Conservation (phyloP, 1,284 basidiomycete species). For the Retiboletus fuscus region DNA sequence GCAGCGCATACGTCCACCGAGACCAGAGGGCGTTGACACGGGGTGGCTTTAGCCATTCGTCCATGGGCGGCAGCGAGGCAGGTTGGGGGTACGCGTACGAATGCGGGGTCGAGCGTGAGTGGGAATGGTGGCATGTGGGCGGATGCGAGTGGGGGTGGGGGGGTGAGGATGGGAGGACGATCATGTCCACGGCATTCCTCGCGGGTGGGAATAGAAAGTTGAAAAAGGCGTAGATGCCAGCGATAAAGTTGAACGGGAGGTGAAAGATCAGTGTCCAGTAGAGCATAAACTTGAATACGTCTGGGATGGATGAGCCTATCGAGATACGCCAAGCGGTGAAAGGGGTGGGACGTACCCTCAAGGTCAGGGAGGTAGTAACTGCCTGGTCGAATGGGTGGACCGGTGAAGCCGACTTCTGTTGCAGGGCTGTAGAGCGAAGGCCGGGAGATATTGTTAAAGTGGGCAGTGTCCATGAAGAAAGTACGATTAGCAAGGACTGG, state of each 20-base stretch:
- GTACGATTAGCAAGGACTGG: too few species aligned
- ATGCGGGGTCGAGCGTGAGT: neutral
- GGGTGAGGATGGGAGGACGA: conserved; percentile 26
- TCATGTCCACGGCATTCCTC: conserved; percentile 18
- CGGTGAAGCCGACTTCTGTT: conserved; percentile 58
- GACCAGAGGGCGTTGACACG: conserved; percentile 66
- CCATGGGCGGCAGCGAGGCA: conserved; percentile 4
- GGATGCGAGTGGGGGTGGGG: neutral
- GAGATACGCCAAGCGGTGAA: too few species aligned
- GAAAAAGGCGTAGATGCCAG: conserved; percentile 77
- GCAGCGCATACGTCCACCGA: conserved; percentile 69
- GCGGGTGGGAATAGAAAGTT: conserved; percentile 70
- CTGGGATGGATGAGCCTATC: conserved; percentile 54
- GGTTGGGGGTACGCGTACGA: neutral
- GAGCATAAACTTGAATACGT: conserved; percentile 85
- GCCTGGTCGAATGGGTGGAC: conserved; percentile 54
- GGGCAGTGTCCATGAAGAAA: neutral
- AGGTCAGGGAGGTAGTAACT: conserved; percentile 61
- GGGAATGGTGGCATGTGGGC: neutral
- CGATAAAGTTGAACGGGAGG: conserved; percentile 74
- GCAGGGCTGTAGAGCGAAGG: conserved; percentile 68
- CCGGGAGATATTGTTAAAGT: conserved; percentile 54
- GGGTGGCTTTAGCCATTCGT: conserved; percentile 35
- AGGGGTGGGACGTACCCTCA: conserved; percentile 48
- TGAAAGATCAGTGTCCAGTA: conserved; percentile 88